Conservation (phyloP, 1,284 basidiomycete species). For the Butyriboletus regius region DNA sequence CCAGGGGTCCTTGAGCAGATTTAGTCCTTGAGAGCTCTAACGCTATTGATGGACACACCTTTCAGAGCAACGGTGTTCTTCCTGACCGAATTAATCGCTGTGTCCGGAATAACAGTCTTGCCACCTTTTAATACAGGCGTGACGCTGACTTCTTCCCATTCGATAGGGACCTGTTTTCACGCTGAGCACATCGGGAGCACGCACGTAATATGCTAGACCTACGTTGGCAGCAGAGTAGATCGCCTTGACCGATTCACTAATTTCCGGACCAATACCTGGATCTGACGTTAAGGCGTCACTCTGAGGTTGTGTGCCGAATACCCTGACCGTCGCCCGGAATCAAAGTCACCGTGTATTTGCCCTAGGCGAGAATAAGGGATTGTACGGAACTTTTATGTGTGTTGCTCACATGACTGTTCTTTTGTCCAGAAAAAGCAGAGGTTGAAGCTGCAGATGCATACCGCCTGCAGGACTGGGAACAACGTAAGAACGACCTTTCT, state of each 20-base stretch:
- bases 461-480: constrained; percentile 46
- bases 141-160: constrained; percentile 99
- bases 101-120: constrained; percentile 93
- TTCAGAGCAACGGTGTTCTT: constrained; percentile 98
- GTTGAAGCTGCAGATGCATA: constrained; percentile 73
- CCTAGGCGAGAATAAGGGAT: constrained; percentile 43
- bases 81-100: constrained; percentile 85
- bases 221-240: constrained; percentile 88
- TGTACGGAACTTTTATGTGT: background rate
- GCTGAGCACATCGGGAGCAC: constrained; percentile 2
- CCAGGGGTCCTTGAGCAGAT: constrained; percentile 64
- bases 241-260: constrained; percentile 89
- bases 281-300: constrained; percentile 16
- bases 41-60: constrained; percentile 46
- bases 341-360: constrained; percentile 90
- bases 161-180: constrained; percentile 71
- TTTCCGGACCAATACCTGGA: constrained; percentile 95
- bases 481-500: constrained; percentile 11
- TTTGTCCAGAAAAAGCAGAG: constrained; percentile 80
- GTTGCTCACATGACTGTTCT: constrained; percentile 69
- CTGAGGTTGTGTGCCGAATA: constrained; percentile 25
- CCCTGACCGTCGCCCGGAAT: constrained; percentile 82
- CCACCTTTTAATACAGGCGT: constrained; percentile 89
- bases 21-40: constrained; percentile 6
- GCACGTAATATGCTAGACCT: constrained; percentile 18